Base-by-base conservation (phyloP, 495 filamentous ascomycete genomes). In the Diplogelasinospora grovesii region DNA sequence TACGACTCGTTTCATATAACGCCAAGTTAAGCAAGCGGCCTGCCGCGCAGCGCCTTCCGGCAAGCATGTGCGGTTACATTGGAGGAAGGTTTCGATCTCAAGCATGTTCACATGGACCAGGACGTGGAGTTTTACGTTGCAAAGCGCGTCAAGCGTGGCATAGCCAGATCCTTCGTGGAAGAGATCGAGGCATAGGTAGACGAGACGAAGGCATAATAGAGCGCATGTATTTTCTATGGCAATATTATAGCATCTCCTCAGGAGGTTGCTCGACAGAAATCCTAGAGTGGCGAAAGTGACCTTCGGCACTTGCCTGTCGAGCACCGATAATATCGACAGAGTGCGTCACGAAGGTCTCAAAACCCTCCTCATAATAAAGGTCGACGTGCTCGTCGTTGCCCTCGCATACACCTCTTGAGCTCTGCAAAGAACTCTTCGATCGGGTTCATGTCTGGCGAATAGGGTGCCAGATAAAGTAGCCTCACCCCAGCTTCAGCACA, bases 401-500 rank as follows among this genome's bases (percentile, higher is more conserved):
- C 28, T 31, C 16, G 11, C n/a, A 51, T 46, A 27, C 15, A 41
- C 18, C 25, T 41, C 33, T 41, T 41, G 8, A 48, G 32, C 33
- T 37, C 39, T n/a, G 28, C 40, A 49, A 53, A 59, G 40, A 48
- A 50, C 49, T 50, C 57, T 53, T 64, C 58, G 53, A 53, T 60
- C 32, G 32, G 54, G 47, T 59, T 65, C 27, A 60, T 54, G 40
- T 61, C 57, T 33, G 54, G 54, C 34, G 49, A 61, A 43, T 54
- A 60, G 10, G 53, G 63, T 15, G 62, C 55, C 32, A 65, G 43
- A 41, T 60, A 69, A 19, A 65, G 13, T 5, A 68, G 39, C 31
- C 54, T 63, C 1, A 71, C 65, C 15, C 68, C 60, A 21, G 60
- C 56, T 20, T 55, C 44, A 8, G 30, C 28, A 38, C 54, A 70